Base-by-base conservation (phyloP, 1,284 basidiomycete species). In the Pisolithus thermaeus region DNA sequence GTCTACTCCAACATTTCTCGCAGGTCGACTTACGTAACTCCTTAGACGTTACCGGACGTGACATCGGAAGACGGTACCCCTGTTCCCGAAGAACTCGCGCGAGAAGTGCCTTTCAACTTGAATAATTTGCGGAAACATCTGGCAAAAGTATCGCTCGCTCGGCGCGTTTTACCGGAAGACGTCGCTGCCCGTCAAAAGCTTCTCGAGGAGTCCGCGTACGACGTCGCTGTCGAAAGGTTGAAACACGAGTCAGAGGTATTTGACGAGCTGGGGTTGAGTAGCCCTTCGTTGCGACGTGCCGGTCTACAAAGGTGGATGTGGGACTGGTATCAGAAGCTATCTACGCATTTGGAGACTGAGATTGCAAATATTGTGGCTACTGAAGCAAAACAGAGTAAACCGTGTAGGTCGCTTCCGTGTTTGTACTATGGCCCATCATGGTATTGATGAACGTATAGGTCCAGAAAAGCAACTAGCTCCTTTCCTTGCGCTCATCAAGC, bases 261-360 rank as follows among this genome's bases (percentile, higher is more conserved):
- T 39, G 75, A 79, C 18, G 72, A 77, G 27, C 73, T 84, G 18
- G 83, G 84, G 7, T 58, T 87, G 7, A 73, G 72, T 32, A 74
- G 73, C 52, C 70, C 70, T 22, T 71, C 71, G 7, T 71, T 90
- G 22, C 74, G 76, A 49, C 72, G 76, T 32, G 71, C 69, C 27
- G 78, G 81, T 53, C 70, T 97, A 18, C 85, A 88, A 61, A 70
- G 72, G 28, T 90, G 89, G 87, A 93, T 95, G 90, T 90, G 88
- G 82, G 73, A 82, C 3, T 97, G 92, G 93, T 83, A 92, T 59
- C 64, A 73, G n/a, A 78, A 77, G 50, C 75, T 96, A 25, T 71
- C 77, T 30, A 66, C 52, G 1, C 70, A 80, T 14, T 68, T 95
- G 9, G 71, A 74, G 52, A 60, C 69, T 0, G 84, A 89, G 55